Evolutionary conservation across 1,284 basidiomycete species (phyloP), one percentile per base, ranked within the genome.

Genomic region (Pisolithus thermaeus): DNA sequence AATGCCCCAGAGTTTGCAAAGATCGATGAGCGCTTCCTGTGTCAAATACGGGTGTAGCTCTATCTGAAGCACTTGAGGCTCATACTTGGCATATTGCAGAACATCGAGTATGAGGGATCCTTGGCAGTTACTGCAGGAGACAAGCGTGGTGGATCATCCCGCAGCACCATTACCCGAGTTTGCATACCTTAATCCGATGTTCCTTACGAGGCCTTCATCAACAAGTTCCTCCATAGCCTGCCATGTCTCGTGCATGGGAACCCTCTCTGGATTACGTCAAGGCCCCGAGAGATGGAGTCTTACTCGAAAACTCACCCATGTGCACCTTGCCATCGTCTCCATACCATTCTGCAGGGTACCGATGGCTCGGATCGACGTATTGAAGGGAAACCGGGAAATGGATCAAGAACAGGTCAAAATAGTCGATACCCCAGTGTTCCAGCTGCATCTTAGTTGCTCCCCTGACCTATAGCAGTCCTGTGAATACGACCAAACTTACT

Each of bases 261-360:
- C 80, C 46, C 84, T 83, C 56, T 81, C 81, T 79, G 57, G 49
- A 39, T 28, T 1, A 36, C 38, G 40, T 35, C 25, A 25, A 61
- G 28, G 56, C 52, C 27, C 42, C 22, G 27, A 49, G 12, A 37
- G 2, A 9, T 27, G 32, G 32, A 22, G n/a, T 11, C 16, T 20
- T 49, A 25, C 52, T 53, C 46, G 32, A 52, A 51, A 23, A 70
- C 76, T 62, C 57, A 81, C 80, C 70, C 32, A 80, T 74, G 58
- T 80, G 66, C 28, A 86, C 80, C 60, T 77, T 79, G 47, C 76
- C 76, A 62, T 87, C 81, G 45, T 82, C 80, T 22, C 77, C 80
- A 56, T 69, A 82, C 90, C 89, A 92, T 60, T 83, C 88, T 22
- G 87, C 83, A 42, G 90, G 89, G 69, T 87, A 92, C 55, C 81